Evolutionary conservation across 805 yeast species (phyloP), one percentile per base, ranked within the genome.

Genomic region (Zygoascus tannicola): DNA sequence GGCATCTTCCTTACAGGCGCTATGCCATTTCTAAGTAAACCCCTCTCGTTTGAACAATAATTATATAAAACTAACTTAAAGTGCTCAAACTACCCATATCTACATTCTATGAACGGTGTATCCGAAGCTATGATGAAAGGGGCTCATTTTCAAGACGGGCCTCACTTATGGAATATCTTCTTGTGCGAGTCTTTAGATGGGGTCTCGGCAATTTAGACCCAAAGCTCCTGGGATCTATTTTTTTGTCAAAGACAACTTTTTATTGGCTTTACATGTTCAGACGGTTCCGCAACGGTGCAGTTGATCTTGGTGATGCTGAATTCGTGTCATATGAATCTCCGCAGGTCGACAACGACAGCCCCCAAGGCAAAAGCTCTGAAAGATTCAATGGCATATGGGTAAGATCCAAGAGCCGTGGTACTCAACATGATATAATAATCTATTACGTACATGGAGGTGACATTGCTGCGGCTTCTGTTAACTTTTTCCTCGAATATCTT

Each of bases 371-470:
- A 33, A 15, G 19, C 19, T 10, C 15, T 3, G 38, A 4, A 10
- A 4, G 16, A 19, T 7, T 18, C 20, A 4, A 57, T 49, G 73
- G 64, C 16, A 50, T 49, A 46, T 61, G 68, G 70, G 52, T 59
- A 39, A 43, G 53, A 43, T 60, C 71, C 3, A 50, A 55, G 4
- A 51, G 60, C 34, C 51, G 69, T 4, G 53, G 52, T 3, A 28
- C 39, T 19, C 35, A 18, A 10, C 63, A 63, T 40, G 80, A 75
- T 51, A 38, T 74, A 3, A 56, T 71, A 2, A 41, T 75, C 1
- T 62, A 63, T 40, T 73, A 66, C 45, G 57, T 73, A 12, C 77
- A 73, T 5, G 76, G 76, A 12, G 63, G 67, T n/a, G 58, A 58
- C 35, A 38, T 66, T 32, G 51, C 64, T n/a, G 53, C 58, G 2